Evolutionary conservation across 2,329 filamentous ascomycete genomes (phyloP).

Genomic region (Penicillium occitanis): DNA sequence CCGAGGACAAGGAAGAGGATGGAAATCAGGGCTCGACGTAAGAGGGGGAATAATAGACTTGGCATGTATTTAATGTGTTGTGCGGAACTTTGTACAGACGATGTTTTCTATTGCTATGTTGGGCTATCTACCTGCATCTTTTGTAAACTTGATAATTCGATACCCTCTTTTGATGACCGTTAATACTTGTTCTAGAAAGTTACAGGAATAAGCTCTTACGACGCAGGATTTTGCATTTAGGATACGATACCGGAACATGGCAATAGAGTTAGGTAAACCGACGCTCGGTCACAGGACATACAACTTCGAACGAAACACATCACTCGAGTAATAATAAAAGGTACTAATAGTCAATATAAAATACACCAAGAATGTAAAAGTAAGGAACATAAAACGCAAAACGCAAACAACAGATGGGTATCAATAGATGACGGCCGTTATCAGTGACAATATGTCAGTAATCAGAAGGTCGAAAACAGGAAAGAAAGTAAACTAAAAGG

Average conservation of each 20-base stretch:
- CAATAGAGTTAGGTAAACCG: neutral
- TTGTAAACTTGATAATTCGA: neutral
- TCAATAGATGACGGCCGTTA: conserved; percentile 19
- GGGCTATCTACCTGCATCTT: neutral
- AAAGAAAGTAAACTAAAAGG: neutral
- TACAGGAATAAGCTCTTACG: neutral
- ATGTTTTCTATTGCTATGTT: neutral
- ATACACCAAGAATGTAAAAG: conserved; percentile 15
- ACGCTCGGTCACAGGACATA: neutral
- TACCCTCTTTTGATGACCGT: neutral
- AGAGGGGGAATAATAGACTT: neutral
- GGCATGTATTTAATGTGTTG: neutral
- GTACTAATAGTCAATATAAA: conserved; percentile 7
- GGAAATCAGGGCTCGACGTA: neutral
- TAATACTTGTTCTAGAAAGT: neutral
- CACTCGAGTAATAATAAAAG: neutral
- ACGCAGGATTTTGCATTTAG: neutral
- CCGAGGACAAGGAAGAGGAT: neutral
- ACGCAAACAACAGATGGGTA: conserved; percentile 17
- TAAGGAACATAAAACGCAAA: neutral
- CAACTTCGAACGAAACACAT: neutral
- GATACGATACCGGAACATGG: neutral
- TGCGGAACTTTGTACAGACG: neutral
- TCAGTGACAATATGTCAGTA: neutral
- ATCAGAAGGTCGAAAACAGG: neutral